Percentiles rank a stretch among this genome's conserved stretches.
These are phyloP conservation scores for Paracoccidioides brasiliensis DNA, from an alignment of 2,329 filamentous ascomycete genomes.

Conservation along the genomic window DNA sequence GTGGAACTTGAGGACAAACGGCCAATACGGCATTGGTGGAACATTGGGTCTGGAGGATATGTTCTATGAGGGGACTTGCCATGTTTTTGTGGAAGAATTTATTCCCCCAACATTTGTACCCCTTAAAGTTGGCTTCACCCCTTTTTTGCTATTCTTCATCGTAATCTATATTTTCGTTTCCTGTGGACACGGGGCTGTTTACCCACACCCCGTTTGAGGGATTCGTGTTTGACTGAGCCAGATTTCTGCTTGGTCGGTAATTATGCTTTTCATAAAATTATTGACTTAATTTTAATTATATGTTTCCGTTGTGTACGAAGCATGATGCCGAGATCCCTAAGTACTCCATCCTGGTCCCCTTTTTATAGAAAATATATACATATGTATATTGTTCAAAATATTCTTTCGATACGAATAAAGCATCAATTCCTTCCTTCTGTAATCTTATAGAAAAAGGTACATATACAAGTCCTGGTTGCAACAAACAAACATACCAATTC, in stretches of 20 bases:
- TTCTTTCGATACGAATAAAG: neutral
- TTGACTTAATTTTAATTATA: neutral
- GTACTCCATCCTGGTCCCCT: neutral
- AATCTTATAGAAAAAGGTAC: neutral
- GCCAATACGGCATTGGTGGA: slow-evolving; percentile 66
- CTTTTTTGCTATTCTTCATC: slow-evolving; percentile 10
- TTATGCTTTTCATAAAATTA: neutral
- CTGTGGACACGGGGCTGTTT: neutral
- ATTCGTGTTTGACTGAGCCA: slow-evolving; percentile 17
- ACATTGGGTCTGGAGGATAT: slow-evolving; percentile 54
- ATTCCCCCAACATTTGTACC: slow-evolving; percentile 2
- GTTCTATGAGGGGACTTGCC: slow-evolving; percentile 35
- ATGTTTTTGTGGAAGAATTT: neutral
- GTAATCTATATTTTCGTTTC: slow-evolving; percentile 4
- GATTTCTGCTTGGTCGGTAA: slow-evolving; percentile 3
- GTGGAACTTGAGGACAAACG: slow-evolving; percentile 82
- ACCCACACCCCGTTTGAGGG: slow-evolving; percentile 9
- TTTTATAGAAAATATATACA: neutral
- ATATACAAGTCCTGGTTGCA: neutral
- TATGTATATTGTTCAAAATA: neutral
- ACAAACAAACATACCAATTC: neutral
- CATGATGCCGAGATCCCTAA: neutral
- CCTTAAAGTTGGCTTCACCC: slow-evolving; percentile 5
- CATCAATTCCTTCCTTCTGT: neutral
- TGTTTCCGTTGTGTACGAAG: neutral